Evolutionary conservation across 805 yeast species (phyloP), one percentile per base, ranked within the genome.

Genomic region (Alloascoidea hylecoeti): DNA sequence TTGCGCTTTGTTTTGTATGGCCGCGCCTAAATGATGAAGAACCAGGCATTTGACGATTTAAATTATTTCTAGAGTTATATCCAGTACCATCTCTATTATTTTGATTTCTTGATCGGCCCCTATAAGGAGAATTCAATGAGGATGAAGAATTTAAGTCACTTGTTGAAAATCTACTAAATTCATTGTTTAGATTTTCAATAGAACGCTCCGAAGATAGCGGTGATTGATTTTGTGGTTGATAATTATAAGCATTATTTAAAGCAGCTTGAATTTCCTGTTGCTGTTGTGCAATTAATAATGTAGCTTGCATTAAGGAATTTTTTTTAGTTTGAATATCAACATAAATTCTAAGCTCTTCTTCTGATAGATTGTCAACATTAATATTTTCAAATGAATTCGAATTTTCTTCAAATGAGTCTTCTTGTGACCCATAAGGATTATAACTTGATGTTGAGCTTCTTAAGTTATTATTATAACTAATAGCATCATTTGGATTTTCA

Each of bases 251-350:
- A 16, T 35, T 40, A 35, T 40, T 38, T 52, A 53, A 46, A 16
- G 53, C 56, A 2, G 39, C 45, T 42, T 55, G 57, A 27, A 54
- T 48, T 18, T 49, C 49, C 43, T 53, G 55, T 42, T 54, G 58
- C 46, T 54, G 59, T 39, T 54, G 59, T 18, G 55, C 48, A 33
- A 54, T 53, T 28, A 44, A 42, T 41, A 49, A 34, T 28, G 54
- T 47, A 16, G 59, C 54, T 5, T 53, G 54, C 40, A 49, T 34
- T 36, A 54, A 45, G 39, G 54, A 57, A 38, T 56, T 53, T 44
- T 54, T 58, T 38, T 49, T 52, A 27, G 56, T 52, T 33, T 53
- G 56, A 34, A 53, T 36, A n/a, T 51, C 55, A 3, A 56, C 53
- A 36, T 53, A 53, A 35, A 49, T 40, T 17, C 38, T 33, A 18